These are phyloP conservation scores for Cutaneotrichosporon sp. DNA, from an alignment of 1,284 basidiomycete genomes.

Conservation along the genomic window DNA sequence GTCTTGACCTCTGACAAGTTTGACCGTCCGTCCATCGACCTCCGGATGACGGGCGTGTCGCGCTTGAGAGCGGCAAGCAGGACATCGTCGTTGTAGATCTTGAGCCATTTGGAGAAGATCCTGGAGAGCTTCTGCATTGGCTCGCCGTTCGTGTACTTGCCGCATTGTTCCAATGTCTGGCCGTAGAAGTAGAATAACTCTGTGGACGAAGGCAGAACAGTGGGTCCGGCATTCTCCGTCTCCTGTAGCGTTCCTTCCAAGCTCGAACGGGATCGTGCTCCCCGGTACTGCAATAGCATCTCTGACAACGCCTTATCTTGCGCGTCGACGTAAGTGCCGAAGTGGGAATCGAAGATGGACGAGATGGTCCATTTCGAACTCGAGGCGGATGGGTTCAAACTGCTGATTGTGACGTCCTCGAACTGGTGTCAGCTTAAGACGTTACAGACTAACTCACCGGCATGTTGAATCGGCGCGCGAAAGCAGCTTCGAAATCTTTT, in stretches of 20 bases:
- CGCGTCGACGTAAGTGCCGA: conserved; percentile 88
- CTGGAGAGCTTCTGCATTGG: conserved; percentile 71
- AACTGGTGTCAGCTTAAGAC: conserved; percentile 34
- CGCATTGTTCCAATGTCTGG: conserved; percentile 89
- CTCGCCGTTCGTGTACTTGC: conserved; percentile 68
- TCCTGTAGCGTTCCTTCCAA: conserved; percentile 58
- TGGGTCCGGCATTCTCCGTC: conserved; percentile 55
- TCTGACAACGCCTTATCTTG: conserved; percentile 67
- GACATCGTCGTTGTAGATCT: conserved; percentile 88
- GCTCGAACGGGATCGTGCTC: conserved; percentile 60
- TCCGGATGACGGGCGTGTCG: conserved; percentile 54
- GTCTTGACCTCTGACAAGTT: conserved; percentile 70
- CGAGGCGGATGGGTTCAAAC: conserved; percentile 23
- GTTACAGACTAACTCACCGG: conserved; percentile 55
- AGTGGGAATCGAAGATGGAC: conserved; percentile 83
- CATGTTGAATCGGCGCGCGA: conserved; percentile 71
- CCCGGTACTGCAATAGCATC: conserved; percentile 67
- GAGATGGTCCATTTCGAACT: conserved; percentile 61
- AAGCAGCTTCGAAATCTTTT: conserved; percentile 74
- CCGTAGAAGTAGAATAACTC: conserved; percentile 97
- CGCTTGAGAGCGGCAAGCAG: conserved; percentile 66
- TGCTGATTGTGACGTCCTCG: conserved; percentile 39
- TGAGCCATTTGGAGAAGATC: conserved; percentile 88
- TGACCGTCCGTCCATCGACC: conserved; percentile 68
- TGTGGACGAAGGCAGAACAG: conserved; percentile 85